Conservation (phyloP, 1,139 yeast species). For the Taphrina confusa region DNA sequence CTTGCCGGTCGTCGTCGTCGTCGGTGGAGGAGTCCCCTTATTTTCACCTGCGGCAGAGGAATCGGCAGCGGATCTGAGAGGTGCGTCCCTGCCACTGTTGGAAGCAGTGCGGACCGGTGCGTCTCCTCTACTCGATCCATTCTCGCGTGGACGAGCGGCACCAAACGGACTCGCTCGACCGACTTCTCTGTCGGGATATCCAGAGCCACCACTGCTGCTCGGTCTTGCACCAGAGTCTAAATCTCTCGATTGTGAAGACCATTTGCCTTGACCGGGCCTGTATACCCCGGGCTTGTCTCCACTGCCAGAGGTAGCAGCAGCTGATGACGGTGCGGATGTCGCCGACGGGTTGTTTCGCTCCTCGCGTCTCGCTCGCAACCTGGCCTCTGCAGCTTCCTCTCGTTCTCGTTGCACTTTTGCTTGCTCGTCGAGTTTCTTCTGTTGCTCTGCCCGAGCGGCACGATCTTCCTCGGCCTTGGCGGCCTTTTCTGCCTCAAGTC, state of each 20-base stretch:
- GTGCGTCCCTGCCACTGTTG: neutral
- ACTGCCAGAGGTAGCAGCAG: neutral
- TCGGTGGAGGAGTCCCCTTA: neutral
- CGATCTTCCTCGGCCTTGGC: conserved; percentile 30
- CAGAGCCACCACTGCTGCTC: neutral
- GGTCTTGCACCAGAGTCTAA: neutral
- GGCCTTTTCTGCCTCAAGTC: conserved; percentile 49
- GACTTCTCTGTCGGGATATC: conserved; percentile 1
- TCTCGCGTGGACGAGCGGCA: conserved; percentile 12
- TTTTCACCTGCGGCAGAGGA: neutral
- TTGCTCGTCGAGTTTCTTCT: conserved; percentile 36
- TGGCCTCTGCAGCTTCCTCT: conserved; percentile 34
- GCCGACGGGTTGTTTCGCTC: conserved; percentile 17
- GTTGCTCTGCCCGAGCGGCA: conserved; percentile 24
- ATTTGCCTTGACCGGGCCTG: conserved; percentile 32
- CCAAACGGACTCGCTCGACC: conserved; percentile 20
- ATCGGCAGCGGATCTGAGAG: neutral
- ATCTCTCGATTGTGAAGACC: conserved; percentile 17
- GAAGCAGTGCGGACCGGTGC: conserved; percentile 8
- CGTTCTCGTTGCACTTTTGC: conserved; percentile 35
- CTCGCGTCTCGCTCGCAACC: conserved; percentile 20
- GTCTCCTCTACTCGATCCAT: neutral
- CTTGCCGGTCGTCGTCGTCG: conserved; percentile 10
- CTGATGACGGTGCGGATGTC: conserved; percentile 8
- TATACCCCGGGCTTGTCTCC: conserved; percentile 15